Percentiles rank a stretch among this genome's conserved stretches.
Conservation (phyloP, 2,329 filamentous ascomycete species). For the Alternaria sp. region DNA sequence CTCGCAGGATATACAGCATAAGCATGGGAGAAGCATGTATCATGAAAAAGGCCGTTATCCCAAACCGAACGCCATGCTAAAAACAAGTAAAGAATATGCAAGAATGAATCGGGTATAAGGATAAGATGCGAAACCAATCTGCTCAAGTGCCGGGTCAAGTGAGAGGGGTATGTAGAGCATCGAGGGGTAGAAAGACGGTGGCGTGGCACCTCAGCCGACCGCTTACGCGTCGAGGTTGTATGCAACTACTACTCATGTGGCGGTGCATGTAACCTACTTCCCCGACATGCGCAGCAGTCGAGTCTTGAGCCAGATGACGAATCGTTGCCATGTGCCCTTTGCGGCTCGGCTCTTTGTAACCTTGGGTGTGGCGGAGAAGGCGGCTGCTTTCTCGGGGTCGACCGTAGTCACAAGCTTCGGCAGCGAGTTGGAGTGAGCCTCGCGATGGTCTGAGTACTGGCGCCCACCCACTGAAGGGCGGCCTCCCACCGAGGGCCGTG, state of each 20-base stretch:
- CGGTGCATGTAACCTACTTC: slow-evolving; percentile 13
- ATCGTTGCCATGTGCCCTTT: slow-evolving; percentile 61
- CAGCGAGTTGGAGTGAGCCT: slow-evolving; percentile 47
- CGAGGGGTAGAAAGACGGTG: not conserved
- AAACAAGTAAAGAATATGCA: slow-evolving; percentile 15
- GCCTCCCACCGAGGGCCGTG: slow-evolving; percentile 44
- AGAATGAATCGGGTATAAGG: slow-evolving; percentile 16
- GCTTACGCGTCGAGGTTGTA: not conserved
- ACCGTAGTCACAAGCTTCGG: slow-evolving; percentile 44
- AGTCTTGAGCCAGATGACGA: slow-evolving; percentile 66
- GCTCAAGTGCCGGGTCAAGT: not conserved
- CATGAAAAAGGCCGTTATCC: slow-evolving; percentile 26
- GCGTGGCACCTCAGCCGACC: not conserved
- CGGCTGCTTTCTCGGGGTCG: slow-evolving; percentile 41
- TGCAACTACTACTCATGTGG: slow-evolving; percentile 1
- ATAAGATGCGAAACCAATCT: slow-evolving; percentile 1
- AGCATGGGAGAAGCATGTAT: slow-evolving; percentile 22
- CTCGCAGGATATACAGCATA: slow-evolving; percentile 35
- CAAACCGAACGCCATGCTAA: slow-evolving; percentile 37
- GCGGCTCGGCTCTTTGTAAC: slow-evolving; percentile 48
- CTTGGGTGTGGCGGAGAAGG: slow-evolving; percentile 32
- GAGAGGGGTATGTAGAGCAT: slow-evolving; percentile 1
- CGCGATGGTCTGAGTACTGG: slow-evolving; percentile 51
- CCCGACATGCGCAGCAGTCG: slow-evolving; percentile 60
- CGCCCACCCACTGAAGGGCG: slow-evolving; percentile 46